Conservation (phyloP, 352 stramenopile species). For the Plasmopara viticola region DNA sequence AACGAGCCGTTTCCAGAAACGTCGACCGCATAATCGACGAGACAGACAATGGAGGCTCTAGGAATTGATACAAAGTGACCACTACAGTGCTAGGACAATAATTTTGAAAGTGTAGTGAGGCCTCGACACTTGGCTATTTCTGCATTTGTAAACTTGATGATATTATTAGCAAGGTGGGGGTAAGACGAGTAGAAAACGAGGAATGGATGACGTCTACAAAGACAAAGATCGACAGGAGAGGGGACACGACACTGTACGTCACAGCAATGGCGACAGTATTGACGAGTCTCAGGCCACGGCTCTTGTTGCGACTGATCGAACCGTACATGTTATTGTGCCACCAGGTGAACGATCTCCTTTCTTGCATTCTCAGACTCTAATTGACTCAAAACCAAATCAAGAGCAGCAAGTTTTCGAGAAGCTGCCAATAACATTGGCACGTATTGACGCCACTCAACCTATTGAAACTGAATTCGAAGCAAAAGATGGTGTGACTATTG, state of each 20-base stretch:
- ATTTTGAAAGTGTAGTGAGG: background rate
- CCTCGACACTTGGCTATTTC: too few relatives aligned
- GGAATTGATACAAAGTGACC: background rate
- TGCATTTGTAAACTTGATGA: too few relatives aligned
- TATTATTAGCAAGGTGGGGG: too few relatives aligned
- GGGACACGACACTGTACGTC: constrained; percentile 1
- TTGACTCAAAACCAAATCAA: too few relatives aligned
- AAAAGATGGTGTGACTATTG: too few relatives aligned
- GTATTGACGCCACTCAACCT: too few relatives aligned
- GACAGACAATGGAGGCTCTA: background rate
- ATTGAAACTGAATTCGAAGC: too few relatives aligned
- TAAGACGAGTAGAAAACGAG: background rate
- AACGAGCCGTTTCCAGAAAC: constrained; percentile 76
- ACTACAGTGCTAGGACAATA: constrained; percentile 2
- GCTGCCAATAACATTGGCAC: too few relatives aligned
- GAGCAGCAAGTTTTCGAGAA: too few relatives aligned
- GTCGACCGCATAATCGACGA: constrained; percentile 32
- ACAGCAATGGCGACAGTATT: background rate
- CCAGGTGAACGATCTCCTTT: too few relatives aligned
- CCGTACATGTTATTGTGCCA: too few relatives aligned
- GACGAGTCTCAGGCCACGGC: background rate
- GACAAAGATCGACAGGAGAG: constrained; percentile 10
- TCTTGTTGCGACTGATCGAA: background rate
- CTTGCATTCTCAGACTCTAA: too few relatives aligned
- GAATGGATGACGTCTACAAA: constrained; percentile 19